phyloP scores from a whole-genome alignment of 164 flowering plant genomes.

The Brasenia schreberi region DNA sequence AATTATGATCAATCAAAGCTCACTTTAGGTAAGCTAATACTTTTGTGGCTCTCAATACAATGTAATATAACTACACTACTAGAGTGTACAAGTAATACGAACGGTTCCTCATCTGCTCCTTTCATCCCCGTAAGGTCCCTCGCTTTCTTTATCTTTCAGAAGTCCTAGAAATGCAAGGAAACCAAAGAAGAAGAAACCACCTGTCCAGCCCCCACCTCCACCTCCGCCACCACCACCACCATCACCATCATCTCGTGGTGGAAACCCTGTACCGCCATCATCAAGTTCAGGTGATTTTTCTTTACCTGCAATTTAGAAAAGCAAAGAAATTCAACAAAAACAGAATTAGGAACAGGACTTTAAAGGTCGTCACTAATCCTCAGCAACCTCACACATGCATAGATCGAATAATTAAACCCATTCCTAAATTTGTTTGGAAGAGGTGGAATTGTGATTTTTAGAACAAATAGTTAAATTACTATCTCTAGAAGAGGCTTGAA shows the following conservation, averaged over 20 bases:
- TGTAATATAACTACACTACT: not conserved
- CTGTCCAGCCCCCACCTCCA: slow-evolving; percentile 86
- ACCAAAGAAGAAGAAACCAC: slow-evolving; percentile 74
- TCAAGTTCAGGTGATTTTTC: slow-evolving; percentile 79
- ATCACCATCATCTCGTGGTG: slow-evolving; percentile 80
- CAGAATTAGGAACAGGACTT: too few relatives aligned
- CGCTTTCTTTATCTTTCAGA: slow-evolving; percentile 66
- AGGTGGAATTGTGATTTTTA: too few relatives aligned
- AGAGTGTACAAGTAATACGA: not conserved
- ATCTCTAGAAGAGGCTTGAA: too few relatives aligned
- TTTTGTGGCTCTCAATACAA: not conserved
- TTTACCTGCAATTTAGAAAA: slow-evolving; percentile 31
- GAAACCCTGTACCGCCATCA: slow-evolving; percentile 83
- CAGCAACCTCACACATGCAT: too few relatives aligned
- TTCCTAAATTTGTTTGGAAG: too few relatives aligned
- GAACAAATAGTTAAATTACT: too few relatives aligned
- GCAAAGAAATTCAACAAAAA: too few relatives aligned
- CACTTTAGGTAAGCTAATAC: not conserved
- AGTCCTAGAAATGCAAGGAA: slow-evolving; percentile 81
- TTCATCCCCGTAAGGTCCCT: slow-evolving; percentile 27
- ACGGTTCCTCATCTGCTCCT: slow-evolving; percentile 16
- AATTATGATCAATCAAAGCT: not conserved
- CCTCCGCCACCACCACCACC: slow-evolving; percentile 48
- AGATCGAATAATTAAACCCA: too few relatives aligned
- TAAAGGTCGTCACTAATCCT: too few relatives aligned